A percentile compares a stretch with the other conserved stretches of the same genome.
These are phyloP conservation scores for Holtermannia corniformis DNA, from an alignment of 768 basidiomycete genomes.

Conservation along the genomic window DNA sequence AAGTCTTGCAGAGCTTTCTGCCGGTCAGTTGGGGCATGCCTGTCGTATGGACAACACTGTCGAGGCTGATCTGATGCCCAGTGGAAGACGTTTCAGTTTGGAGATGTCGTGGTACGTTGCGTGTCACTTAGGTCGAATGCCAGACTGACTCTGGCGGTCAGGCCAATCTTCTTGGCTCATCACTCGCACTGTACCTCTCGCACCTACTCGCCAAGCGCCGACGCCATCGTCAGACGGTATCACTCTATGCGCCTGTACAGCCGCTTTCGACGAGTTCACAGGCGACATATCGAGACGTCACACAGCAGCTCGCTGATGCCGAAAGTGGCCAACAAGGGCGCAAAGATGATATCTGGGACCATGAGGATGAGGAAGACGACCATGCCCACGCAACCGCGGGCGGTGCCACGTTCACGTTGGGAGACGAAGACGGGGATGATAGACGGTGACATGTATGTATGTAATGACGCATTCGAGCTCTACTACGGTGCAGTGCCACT, in stretches of 20 bases:
- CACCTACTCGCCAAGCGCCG: slow-evolving; percentile 21
- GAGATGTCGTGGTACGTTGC: slow-evolving; percentile 29
- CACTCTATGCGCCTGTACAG: slow-evolving; percentile 25
- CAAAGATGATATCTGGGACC: not conserved
- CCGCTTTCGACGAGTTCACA: slow-evolving; percentile 11
- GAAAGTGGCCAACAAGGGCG: slow-evolving; percentile 25
- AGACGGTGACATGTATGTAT: not conserved
- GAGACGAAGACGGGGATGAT: slow-evolving; percentile 8
- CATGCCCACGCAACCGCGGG: not conserved
- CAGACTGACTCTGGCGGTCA: too few species aligned
- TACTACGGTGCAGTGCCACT: too few species aligned
- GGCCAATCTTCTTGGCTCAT: slow-evolving; percentile 37
- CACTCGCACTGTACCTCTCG: slow-evolving; percentile 31
- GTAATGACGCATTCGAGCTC: too few species aligned
- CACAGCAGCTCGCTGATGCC: slow-evolving; percentile 10
- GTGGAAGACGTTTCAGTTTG: slow-evolving; percentile 39
- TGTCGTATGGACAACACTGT: not conserved
- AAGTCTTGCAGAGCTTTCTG: slow-evolving; percentile 31
- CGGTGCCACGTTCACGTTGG: slow-evolving; percentile 1
- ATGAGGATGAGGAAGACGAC: slow-evolving; percentile 10
- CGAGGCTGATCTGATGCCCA: slow-evolving; percentile 2
- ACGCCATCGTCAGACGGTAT: slow-evolving; percentile 19
- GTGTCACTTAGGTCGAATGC: not conserved
- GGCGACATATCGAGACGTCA: slow-evolving; percentile 12
- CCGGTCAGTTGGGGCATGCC: slow-evolving; percentile 23